These are phyloP conservation scores for Yamadazyma kitorensis DNA, from an alignment of 805 yeast species.

Conservation along the genomic window DNA sequence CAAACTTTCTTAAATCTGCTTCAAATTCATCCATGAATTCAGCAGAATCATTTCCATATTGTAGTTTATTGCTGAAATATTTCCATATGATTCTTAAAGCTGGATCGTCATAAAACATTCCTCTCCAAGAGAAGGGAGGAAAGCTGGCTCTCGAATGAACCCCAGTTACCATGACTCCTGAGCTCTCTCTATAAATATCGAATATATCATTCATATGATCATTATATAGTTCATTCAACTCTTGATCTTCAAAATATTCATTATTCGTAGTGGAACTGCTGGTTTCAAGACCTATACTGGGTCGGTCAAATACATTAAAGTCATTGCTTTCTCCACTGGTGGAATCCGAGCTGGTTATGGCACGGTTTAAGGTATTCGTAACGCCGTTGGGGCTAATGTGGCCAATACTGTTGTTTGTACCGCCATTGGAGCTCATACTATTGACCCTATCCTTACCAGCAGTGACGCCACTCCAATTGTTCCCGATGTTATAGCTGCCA, in stretches of 20 bases:
- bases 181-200: constrained; percentile 40
- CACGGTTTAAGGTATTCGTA: too few species aligned
- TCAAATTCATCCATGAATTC: neutral
- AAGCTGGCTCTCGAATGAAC: constrained; percentile 37
- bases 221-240: constrained; percentile 3
- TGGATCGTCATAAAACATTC: constrained; percentile 47
- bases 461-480: too few species aligned
- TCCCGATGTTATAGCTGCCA: neutral
- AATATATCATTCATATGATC: constrained; percentile 28
- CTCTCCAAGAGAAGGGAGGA: constrained; percentile 51
- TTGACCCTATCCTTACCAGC: neutral
- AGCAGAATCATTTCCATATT: neutral
- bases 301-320: too few species aligned
- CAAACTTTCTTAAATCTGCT: constrained; percentile 2
- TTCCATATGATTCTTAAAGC: constrained; percentile 11
- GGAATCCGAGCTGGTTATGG: too few species aligned
- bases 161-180: constrained; percentile 40
- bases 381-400: neutral
- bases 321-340: too few species aligned
- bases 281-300: neutral
- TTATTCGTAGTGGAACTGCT: constrained; percentile 15
- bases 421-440: neutral
- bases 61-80: neutral
- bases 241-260: constrained; percentile 26
- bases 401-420: neutral